Evolutionary conservation across 2,329 filamentous ascomycete species (phyloP).

Genomic region (Pseudogymnoascus sp.): DNA sequence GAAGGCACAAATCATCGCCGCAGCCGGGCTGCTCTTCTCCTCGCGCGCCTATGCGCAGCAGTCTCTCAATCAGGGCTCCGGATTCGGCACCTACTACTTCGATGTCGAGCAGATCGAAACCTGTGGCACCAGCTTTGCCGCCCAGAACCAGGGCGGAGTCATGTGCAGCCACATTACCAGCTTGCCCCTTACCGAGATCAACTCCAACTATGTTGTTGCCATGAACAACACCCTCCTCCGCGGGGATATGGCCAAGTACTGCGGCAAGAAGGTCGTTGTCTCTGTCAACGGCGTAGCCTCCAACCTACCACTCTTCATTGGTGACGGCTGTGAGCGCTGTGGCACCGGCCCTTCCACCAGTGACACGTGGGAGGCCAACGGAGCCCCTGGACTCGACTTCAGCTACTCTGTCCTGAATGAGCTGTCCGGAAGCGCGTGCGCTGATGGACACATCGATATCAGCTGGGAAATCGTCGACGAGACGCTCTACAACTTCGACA

Average conservation of each 20-base stretch:
- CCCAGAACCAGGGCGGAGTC: not conserved
- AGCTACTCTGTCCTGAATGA: not conserved
- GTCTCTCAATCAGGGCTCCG: not conserved
- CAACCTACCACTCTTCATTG: not conserved
- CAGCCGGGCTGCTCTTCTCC: not conserved
- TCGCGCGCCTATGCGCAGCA: not conserved
- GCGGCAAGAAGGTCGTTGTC: not conserved
- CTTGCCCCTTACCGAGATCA: not conserved
- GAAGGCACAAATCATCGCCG: not conserved
- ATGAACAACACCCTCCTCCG: not conserved
- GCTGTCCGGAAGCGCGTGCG: not conserved
- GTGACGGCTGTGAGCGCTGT: not conserved
- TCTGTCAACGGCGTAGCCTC: not conserved
- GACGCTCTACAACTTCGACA: not conserved
- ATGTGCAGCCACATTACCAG: not conserved
- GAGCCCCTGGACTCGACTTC: not conserved
- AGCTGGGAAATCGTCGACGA: not conserved
- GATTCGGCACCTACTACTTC: slow-evolving; percentile 1
- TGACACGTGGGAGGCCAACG: not conserved
- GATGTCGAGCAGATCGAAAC: not conserved
- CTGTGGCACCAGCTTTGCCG: slow-evolving; percentile 1
- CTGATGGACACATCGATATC: slow-evolving; percentile 1
- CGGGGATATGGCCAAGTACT: not conserved
- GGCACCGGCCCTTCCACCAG: not conserved
- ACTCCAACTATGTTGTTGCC: not conserved